Evolutionary conservation across 139 green algal species (phyloP), one percentile per base, ranked within the genome.

Genomic region (Picochlorum sp.): DNA sequence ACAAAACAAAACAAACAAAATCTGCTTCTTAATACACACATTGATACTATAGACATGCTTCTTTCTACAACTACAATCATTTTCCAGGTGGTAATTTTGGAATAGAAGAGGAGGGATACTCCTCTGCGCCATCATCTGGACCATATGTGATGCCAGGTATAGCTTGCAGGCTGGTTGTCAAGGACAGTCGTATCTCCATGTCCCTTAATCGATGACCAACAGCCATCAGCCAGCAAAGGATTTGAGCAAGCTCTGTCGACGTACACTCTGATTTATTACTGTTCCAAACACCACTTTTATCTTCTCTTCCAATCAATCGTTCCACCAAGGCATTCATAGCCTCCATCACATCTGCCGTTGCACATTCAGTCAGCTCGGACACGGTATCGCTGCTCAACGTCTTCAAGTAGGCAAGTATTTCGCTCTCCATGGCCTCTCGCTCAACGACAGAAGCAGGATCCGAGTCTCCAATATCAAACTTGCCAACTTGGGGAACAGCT

Each of bases 321-420:
- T 79, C 54, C 25, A 95, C 74, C 53, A 95, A 90, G 3, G 71
- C 7, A 62, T 89, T 88, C 82, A 95, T 95, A 0, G 87, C 85
- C 25, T 92, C 83, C 20, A 80, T 39, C 9, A 89, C 81, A n/a
- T 90, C 86, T 31, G 79, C 60, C 30, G 70, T 54, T 5, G 66
- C 64, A 26, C 52, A 47, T 7, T 59, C 57, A n/a, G 73, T 79
- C 40, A 83, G 49, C 36, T 74, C 62, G 41, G 68, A 26, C 7
- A 90, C 24, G 47, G 64, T 61, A 13, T 75, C 33, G 2, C 73
- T 57, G 29, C 79, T 61, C 50, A 94, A 68, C 1, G 26, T 29
- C 60, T 89, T 82, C 25, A 95, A 59, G 63, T 89, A 95, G 25
- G 87, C 75, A 25, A 95, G 62, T 40, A 87, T 63, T 69, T 85